These are phyloP conservation scores for Fusarium sp. DNA, from an alignment of 2,329 filamentous ascomycete species.

Conservation along the genomic window DNA sequence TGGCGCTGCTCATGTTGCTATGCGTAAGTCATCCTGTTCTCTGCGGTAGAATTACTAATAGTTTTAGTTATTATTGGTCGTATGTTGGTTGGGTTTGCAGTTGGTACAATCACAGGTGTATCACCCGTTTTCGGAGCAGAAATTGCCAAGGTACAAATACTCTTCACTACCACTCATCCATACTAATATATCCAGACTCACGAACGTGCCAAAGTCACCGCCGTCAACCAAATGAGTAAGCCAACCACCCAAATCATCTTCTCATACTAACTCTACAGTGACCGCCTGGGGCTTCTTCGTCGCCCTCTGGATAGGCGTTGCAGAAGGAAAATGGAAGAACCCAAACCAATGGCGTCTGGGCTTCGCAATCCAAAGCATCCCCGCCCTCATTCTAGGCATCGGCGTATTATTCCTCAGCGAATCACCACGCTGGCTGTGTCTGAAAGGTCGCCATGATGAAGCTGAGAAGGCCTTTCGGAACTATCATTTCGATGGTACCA, in stretches of 20 bases:
- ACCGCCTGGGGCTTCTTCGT: constrained; percentile 58
- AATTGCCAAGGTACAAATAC: constrained; percentile 53
- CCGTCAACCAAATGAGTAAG: constrained; percentile 57
- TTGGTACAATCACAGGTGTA: constrained; percentile 56
- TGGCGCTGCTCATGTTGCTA: constrained; percentile 55
- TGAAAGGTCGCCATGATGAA: constrained; percentile 54
- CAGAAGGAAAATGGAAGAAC: constrained; percentile 54
- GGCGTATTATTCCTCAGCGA: constrained; percentile 53
- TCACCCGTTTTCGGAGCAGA: constrained; percentile 56
- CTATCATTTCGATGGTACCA: constrained; percentile 53
- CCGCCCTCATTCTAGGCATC: constrained; percentile 50
- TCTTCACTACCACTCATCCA: no score
- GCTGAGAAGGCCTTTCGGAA: constrained; percentile 50
- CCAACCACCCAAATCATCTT: rapidly evolving
- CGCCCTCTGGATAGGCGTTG: constrained; percentile 55
- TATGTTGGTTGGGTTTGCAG: constrained; percentile 54
- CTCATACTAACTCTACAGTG: constrained; percentile 41
- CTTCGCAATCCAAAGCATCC: constrained; percentile 53
- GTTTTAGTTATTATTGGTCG: constrained; percentile 54
- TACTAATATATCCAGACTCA: constrained; percentile 40
- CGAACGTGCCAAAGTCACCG: constrained; percentile 55
- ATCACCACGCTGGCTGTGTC: constrained; percentile 53
- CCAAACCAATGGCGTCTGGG: constrained; percentile 55
- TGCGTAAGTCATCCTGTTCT: constrained; percentile 53
- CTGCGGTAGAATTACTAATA: no score